These are phyloP conservation scores for Amanita rubescens DNA, from an alignment of 768 basidiomycete species.

Conservation along the genomic window DNA sequence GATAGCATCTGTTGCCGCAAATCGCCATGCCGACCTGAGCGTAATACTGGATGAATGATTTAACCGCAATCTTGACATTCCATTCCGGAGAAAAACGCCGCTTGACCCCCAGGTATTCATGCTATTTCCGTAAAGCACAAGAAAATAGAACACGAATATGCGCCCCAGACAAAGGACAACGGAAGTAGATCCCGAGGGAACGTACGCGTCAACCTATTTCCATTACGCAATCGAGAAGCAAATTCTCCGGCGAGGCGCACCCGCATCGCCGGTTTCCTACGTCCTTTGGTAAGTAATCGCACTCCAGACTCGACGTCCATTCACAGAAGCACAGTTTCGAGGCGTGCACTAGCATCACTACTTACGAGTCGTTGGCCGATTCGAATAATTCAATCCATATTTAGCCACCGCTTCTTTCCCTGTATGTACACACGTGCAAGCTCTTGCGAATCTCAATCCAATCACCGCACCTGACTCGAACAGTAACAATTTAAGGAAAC, in stretches of 20 bases:
- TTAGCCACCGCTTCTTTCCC: background rate
- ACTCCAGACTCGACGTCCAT: background rate
- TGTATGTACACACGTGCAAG: background rate
- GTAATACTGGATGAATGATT: background rate
- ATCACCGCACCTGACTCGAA: background rate
- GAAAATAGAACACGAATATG: background rate
- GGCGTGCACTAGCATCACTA: no score
- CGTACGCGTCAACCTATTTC: background rate
- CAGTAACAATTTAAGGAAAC: background rate
- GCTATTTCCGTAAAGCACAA: background rate
- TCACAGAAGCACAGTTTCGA: background rate
- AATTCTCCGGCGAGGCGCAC: background rate
- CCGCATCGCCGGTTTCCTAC: background rate
- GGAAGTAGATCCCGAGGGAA: background rate
- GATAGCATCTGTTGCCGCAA: background rate
- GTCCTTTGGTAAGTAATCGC: background rate
- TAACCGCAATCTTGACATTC: background rate
- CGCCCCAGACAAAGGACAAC: background rate
- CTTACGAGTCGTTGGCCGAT: no score
- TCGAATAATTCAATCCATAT: background rate
- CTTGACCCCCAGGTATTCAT: background rate
- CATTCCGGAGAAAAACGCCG: background rate
- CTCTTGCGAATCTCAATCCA: background rate
- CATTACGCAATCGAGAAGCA: slow-evolving; percentile 1
- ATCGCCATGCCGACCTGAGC: slow-evolving; percentile 2